Conservation (phyloP, 1,284 basidiomycete genomes). For the Xanthoconium separans region DNA sequence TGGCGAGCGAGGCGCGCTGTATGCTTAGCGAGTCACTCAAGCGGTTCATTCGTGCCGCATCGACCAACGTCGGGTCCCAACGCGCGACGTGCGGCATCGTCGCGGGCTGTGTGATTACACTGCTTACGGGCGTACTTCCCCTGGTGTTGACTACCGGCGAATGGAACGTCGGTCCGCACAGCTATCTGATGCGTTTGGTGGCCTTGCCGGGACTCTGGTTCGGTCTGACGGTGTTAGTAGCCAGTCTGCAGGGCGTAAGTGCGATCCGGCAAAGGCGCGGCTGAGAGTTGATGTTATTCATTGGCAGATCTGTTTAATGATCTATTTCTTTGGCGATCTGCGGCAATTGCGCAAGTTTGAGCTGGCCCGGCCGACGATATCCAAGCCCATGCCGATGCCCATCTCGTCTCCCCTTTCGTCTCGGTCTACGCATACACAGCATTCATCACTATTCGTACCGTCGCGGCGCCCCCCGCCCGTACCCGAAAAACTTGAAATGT, state of each 20-base stretch:
- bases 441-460: conserved; percentile 10
- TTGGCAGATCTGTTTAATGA: conserved; percentile 54
- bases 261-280: no score
- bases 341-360: conserved; percentile 77
- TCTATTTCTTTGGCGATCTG: conserved; percentile 79
- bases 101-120: conserved; percentile 48
- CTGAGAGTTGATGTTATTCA: no score
- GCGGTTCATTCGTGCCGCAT: conserved; percentile 68
- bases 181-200: conserved; percentile 56
- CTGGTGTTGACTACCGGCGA: conserved; percentile 27
- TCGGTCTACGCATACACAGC: neutral
- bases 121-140: conserved; percentile 37
- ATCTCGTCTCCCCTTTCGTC: conserved; percentile 16
- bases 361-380: conserved; percentile 61
- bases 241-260: conserved; percentile 62
- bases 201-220: conserved; percentile 70
- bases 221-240: conserved; percentile 60
- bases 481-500: conserved; percentile 5
- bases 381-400: conserved; percentile 41
- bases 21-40: conserved; percentile 62
- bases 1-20: conserved; percentile 53
- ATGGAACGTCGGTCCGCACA: conserved; percentile 50
- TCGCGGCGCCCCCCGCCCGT: conserved; percentile 10
- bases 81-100: conserved; percentile 68
- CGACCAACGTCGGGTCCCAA: conserved; percentile 73